Conservation (phyloP, 164 flowering plant species). For the Tetrastigma voinierianum region DNA sequence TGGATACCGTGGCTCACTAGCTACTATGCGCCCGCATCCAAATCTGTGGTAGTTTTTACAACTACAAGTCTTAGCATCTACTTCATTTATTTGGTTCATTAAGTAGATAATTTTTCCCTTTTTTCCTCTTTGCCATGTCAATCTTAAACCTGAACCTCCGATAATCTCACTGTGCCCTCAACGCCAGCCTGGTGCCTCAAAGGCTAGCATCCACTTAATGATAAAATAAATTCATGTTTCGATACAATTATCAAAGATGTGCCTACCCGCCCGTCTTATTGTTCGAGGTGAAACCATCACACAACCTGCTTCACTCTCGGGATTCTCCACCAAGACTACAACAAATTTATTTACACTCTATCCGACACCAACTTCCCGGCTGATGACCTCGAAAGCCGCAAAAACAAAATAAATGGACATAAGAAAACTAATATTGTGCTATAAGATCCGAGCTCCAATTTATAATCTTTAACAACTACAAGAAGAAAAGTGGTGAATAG, state of each 20-base stretch:
- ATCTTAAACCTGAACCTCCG: too few relatives aligned
- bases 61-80: background rate
- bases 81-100: too few relatives aligned
- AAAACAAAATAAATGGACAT: constrained; percentile 8
- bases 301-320: constrained; percentile 82
- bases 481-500: too few relatives aligned
- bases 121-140: too few relatives aligned
- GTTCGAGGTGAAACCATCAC: constrained; percentile 98
- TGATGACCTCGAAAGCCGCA: constrained; percentile 87
- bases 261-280: constrained; percentile 85
- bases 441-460: too few relatives aligned
- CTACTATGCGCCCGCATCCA: too few relatives aligned
- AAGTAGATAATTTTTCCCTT: too few relatives aligned
- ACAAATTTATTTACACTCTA: constrained; percentile 67
- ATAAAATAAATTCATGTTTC: background rate
- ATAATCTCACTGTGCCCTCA: too few relatives aligned
- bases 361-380: constrained; percentile 90
- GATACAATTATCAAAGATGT: background rate
- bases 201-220: too few relatives aligned
- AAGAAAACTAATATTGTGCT: background rate
- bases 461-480: too few relatives aligned
- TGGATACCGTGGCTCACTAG: too few relatives aligned
- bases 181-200: too few relatives aligned
- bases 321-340: constrained; percentile 80
- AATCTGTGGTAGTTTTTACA: background rate